phyloP scores from a whole-genome alignment of 2,329 filamentous ascomycete genomes.

The Botrytis aclada region DNA sequence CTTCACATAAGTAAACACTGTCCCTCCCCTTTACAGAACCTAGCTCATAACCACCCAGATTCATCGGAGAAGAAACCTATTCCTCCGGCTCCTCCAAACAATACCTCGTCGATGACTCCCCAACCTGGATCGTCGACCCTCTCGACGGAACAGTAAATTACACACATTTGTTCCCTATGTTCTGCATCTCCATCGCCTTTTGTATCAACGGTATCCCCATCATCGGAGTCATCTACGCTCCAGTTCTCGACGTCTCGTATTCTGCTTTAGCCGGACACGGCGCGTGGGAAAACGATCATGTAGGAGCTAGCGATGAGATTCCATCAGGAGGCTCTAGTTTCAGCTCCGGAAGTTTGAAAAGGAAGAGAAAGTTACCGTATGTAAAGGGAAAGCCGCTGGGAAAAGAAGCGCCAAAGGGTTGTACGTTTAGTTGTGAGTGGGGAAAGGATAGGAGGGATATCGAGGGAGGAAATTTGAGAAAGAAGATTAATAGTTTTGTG shows the following conservation, averaged over 20 bases:
- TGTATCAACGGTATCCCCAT: conserved; percentile 56
- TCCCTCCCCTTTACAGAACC: too few relatives aligned
- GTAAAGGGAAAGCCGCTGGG: conserved; percentile 62
- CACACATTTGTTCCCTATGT: conserved; percentile 77
- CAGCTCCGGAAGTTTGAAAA: conserved; percentile 11
- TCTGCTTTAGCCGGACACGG: conserved; percentile 63
- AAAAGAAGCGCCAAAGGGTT: conserved; percentile 60
- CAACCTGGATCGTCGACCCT: conserved; percentile 76
- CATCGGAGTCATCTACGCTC: conserved; percentile 70
- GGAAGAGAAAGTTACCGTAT: conserved; percentile 63
- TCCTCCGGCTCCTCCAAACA: conserved; percentile 63
- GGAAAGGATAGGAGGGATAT: conserved; percentile 70
- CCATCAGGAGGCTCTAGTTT: not conserved
- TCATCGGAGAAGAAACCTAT: conserved; percentile 76
- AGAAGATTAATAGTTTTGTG: conserved; percentile 71
- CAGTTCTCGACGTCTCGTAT: conserved; percentile 67
- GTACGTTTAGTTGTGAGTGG: conserved; percentile 75
- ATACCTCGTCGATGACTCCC: conserved; percentile 61
- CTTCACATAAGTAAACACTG: conserved; percentile 57
- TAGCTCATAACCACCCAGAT: conserved; percentile 45
- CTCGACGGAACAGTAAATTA: conserved; percentile 49
- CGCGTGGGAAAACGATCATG: conserved; percentile 48
- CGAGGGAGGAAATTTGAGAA: conserved; percentile 63
- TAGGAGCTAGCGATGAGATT: not conserved
- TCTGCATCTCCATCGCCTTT: conserved; percentile 74